These are phyloP conservation scores for Candida andamanensis DNA, from an alignment of 805 yeast species.

Conservation along the genomic window DNA sequence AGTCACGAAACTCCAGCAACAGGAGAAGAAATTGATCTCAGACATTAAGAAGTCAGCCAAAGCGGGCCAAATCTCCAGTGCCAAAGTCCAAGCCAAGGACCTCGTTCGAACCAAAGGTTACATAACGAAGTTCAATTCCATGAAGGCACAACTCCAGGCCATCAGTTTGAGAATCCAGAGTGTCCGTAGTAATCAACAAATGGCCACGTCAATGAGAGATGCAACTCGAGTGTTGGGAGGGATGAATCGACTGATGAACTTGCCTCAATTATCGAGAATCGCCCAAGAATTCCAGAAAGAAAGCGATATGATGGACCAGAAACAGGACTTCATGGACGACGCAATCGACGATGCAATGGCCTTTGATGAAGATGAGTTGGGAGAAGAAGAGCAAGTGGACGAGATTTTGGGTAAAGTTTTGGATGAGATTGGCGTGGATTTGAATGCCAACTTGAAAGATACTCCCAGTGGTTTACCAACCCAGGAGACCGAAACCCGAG, in stretches of 20 bases:
- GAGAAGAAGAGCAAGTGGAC: conserved; percentile 84
- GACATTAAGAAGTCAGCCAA: conserved; percentile 93
- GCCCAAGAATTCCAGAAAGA: conserved; percentile 95
- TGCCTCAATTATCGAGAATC: conserved; percentile 82
- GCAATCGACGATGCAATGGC: conserved; percentile 96
- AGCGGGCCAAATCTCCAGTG: conserved; percentile 80
- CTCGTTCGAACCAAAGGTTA: conserved; percentile 81
- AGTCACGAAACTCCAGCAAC: conserved; percentile 76
- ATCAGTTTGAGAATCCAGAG: conserved; percentile 87
- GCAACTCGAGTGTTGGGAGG: conserved; percentile 82
- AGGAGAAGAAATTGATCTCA: conserved; percentile 78
- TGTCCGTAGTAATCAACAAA: conserved; percentile 89
- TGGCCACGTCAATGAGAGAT: conserved; percentile 91
- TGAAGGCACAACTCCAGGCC: conserved; percentile 96
- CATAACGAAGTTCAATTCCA: conserved; percentile 80
- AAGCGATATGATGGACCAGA: conserved; percentile 95
- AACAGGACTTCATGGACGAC: conserved; percentile 98
- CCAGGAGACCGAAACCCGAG: conserved; percentile 26
- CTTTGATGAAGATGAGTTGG: conserved; percentile 66
- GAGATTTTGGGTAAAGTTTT: conserved; percentile 86
- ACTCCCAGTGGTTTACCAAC: conserved; percentile 43
- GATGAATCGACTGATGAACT: conserved; percentile 86
- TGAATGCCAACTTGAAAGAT: conserved; percentile 46
- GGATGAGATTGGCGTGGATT: conserved; percentile 93
- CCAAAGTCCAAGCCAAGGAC: conserved; percentile 94